Evolutionary conservation across 495 filamentous ascomycete genomes (phyloP).

Genomic region (Bacidia gigantensis): DNA sequence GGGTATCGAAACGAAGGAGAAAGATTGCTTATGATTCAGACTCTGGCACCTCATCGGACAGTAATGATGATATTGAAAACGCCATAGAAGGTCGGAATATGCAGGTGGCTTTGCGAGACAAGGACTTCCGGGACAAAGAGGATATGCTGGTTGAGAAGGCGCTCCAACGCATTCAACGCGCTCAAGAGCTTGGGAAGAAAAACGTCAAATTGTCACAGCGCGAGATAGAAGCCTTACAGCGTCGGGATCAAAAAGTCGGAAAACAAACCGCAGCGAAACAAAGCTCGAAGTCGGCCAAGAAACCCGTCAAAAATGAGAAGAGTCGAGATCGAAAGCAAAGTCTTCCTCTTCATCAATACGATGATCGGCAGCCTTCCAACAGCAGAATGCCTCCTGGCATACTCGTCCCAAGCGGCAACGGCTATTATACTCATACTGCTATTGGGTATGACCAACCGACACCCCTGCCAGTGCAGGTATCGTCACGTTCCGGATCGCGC

Average conservation of each 20-base stretch:
- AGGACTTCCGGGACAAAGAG: conserved; percentile 52
- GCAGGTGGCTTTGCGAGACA: conserved; percentile 43
- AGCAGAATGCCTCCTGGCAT: conserved; percentile 14
- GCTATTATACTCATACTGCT: conserved; percentile 57
- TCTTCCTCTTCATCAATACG: conserved; percentile 11
- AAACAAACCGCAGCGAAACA: conserved; percentile 30
- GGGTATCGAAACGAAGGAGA: conserved; percentile 29
- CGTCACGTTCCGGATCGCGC: conserved; percentile 26
- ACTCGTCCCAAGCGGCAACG: conserved; percentile 48
- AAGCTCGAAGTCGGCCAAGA: conserved; percentile 15
- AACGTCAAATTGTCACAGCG: conserved; percentile 63
- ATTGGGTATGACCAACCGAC: conserved; percentile 20
- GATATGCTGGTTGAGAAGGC: conserved; percentile 61
- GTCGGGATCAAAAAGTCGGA: conserved; percentile 43
- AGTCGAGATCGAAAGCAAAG: conserved; percentile 19
- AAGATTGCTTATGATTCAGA: conserved; percentile 31
- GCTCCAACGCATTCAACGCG: conserved; percentile 59
- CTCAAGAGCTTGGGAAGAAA: conserved; percentile 54
- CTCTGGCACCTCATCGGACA: conserved; percentile 34
- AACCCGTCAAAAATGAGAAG: conserved; percentile 17
- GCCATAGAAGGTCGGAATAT: conserved; percentile 33
- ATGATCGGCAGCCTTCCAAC: conserved; percentile 2
- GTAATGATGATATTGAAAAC: conserved; percentile 40
- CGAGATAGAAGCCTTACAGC: conserved; percentile 64
- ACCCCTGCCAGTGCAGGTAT: conserved; percentile 6